A percentile compares a stretch with the other conserved stretches of the same genome.
Conservation (phyloP, 83 land plant species). For the Thuja plicata region DNA sequence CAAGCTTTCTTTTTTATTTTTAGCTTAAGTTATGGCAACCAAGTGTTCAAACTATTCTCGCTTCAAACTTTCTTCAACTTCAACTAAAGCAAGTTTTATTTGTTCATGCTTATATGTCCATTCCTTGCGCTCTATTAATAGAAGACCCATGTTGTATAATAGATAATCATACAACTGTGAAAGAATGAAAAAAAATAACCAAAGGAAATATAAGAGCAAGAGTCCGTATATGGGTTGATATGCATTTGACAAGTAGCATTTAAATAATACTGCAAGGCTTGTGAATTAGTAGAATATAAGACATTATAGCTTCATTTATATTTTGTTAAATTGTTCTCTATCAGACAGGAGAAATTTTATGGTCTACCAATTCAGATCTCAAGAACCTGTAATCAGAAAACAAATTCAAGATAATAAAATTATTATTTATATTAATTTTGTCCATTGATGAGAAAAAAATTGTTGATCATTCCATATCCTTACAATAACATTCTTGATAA, state of each 20-base stretch:
- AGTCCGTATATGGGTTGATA: too few species aligned
- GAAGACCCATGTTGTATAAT: constrained; percentile 80
- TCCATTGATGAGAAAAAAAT: not conserved
- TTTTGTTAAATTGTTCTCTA: too few species aligned
- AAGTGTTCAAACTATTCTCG: constrained; percentile 71
- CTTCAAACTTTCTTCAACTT: constrained; percentile 67
- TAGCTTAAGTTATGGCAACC: constrained; percentile 64
- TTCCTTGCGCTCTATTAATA: constrained; percentile 86
- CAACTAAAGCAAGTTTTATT: constrained; percentile 41
- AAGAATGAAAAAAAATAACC: too few species aligned
- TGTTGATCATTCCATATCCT: not conserved
- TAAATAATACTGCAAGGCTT: too few species aligned
- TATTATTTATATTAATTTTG: too few species aligned
- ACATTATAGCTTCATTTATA: too few species aligned
- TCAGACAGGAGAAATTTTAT: too few species aligned
- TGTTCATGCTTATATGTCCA: constrained; percentile 71
- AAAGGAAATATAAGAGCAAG: not conserved
- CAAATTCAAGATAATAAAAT: too few species aligned
- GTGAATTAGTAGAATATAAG: too few species aligned
- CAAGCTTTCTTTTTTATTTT: constrained; percentile 73
- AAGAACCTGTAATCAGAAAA: too few species aligned
- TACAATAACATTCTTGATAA: not conserved
- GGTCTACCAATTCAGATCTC: too few species aligned
- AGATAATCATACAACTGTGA: constrained; percentile 35
- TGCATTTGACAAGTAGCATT: too few species aligned